A percentile compares a stretch with the other conserved stretches of the same genome.
Conservation (phyloP, 106 monocot genomes). For the Allium sativum region DNA sequence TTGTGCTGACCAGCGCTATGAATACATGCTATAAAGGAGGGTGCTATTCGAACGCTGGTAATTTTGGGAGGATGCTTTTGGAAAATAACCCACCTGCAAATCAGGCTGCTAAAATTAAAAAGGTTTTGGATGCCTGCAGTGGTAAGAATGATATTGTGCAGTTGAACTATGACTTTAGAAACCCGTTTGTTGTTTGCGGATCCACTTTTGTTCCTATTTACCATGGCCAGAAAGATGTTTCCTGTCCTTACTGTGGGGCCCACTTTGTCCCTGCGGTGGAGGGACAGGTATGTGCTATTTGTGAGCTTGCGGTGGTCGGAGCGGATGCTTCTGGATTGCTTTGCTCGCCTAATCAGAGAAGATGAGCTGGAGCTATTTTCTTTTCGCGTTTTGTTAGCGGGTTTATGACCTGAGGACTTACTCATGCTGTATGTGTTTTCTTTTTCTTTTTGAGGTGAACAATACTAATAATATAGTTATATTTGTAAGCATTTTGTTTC, state of each 20-base stretch:
- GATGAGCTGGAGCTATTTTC: constrained; percentile 2
- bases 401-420: too few species aligned
- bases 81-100: constrained; percentile 36
- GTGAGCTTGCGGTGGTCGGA: constrained; percentile 53
- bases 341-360: constrained; percentile 37
- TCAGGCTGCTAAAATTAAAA: constrained; percentile 32
- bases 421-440: too few species aligned
- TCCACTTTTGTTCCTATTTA: constrained; percentile 50
- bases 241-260: constrained; percentile 40
- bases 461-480: too few species aligned
- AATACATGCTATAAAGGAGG: constrained; percentile 42
- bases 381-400: too few species aligned
- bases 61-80: constrained; percentile 50
- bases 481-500: too few species aligned
- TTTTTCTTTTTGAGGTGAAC: too few species aligned
- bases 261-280: constrained; percentile 31
- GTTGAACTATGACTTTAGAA: constrained; percentile 54
- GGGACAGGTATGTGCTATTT: constrained; percentile 43
- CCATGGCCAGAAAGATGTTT: constrained; percentile 52
- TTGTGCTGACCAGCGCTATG: constrained; percentile 49
- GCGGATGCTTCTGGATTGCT: constrained; percentile 54
- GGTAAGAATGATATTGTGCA: constrained; percentile 31
- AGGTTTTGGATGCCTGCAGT: constrained; percentile 35
- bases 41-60: constrained; percentile 28
- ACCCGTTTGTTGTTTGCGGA: constrained; percentile 58